Evolutionary conservation across 75 land plant species (phyloP), one percentile per base, ranked within the genome.

Genomic region (Picea glauca): DNA sequence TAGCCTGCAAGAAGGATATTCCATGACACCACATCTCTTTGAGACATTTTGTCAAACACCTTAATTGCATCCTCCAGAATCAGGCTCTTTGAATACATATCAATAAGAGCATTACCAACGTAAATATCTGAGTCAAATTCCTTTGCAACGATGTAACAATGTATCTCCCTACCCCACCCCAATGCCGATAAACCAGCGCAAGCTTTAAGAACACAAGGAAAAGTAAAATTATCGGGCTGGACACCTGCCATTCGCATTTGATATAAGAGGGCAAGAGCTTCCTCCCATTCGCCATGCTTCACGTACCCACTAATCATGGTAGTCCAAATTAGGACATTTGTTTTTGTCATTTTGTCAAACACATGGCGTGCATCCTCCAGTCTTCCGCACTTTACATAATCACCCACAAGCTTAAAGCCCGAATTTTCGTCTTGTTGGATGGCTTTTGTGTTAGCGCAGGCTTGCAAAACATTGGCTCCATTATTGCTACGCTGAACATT

Each of bases 191-290:
- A 79, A 77, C 76, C 82, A 80, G 5, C 84, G 75, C 87, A 91
- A 31, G 91, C 81, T 59, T 77, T 62, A n/a, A 89, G 80, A 12
- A 81, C 76, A 79, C 86, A 79, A 11, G 68, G 40, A 80, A 85
- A 76, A 17, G 93, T 58, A 30, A 85, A 77, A 35, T 77, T 76
- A 81, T 65, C 70, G 33, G 88, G 88, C 56, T 78, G 59, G 18
- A 87, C 35, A 64, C 89, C 89, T 20, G 62, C 62, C 3, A 73
- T 58, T 67, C 78, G 76, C 96, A 93, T 93, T 81, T 81, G 81
- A 40, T 78, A 78, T 23, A 87, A 89, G 12, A 91, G 83, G 59
- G 65, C 11, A 11, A 90, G 68, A 59, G 88, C 80, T 32, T 86
- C 83, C 46, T 77, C 66, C 9, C 17, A 66, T 32, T 32, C 32